Base-by-base conservation (phyloP, 441 rosid species). In the Omphalea diandra region DNA sequence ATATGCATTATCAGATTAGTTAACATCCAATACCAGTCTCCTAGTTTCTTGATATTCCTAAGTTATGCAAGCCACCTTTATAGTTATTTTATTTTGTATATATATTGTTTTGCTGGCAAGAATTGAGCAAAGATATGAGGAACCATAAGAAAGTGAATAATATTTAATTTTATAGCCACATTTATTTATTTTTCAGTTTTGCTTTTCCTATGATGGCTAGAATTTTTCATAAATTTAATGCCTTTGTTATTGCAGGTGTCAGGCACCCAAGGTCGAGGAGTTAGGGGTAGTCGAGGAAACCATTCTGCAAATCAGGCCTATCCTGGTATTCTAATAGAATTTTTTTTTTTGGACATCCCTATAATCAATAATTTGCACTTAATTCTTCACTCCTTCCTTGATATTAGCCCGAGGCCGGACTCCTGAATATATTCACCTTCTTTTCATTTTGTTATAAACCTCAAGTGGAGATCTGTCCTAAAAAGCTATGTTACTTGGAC, bases 251-350 rank as follows among this genome's bases (percentile, higher is more conserved):
- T 82, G 85, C 88, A 88, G 98, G 77, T n/a, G 62, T 77, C 77
- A 63, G 71, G 68, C 70, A 54, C 68, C 22, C 87, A 75, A 64
- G 84, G 74, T 59, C 83, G 81, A 67, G 86, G 81, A 49, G 36
- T 71, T 55, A 81, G 89, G 82, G 77, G 82, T 65, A 76, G 80
- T 71, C 83, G 82, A 73, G 86, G 91, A 80, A 86, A 82, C 76
- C 73, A 73, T 83, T 73, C 79, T 50, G 70, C 79, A 1, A 81
- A 69, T 76, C 73, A 80, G 73, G 53, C 43, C 65, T 60, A 79
- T 83, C 70, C 84, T 52, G 91, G 93, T 84, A 75, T 2, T 65
- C 47, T 54, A 55, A 14, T 17, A 24, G 33, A 36, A 18, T 9
- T 27, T 59, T n/a, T 36, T n/a, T 15, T 7, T 17, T 24, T 33